Evolutionary conservation across 2,329 filamentous ascomycete species (phyloP), one percentile per base, ranked within the genome.

Genomic region (Hymenoscyphus fraxineus): DNA sequence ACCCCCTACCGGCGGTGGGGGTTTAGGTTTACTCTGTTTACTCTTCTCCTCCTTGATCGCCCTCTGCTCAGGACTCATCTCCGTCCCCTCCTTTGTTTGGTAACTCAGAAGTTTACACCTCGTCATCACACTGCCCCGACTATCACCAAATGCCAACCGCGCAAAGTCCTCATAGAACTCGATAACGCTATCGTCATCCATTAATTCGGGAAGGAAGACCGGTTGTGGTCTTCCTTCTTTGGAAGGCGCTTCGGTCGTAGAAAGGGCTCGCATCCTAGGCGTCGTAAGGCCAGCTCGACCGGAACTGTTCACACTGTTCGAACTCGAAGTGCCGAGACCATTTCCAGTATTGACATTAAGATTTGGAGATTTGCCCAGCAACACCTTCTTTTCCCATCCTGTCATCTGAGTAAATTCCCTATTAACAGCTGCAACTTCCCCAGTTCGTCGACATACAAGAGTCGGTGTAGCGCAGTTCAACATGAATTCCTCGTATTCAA

Each of bases 101-200:
- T 99, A 99, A 76, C 96, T 96, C 62, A 98, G 85, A 64, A 98
- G 82, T 66, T 92, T 92, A 73, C 93, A 95, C 67, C 88, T 90
- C 62, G 91, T 88, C 73, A 89, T 92, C 57, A 96, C 92, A 70
- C 88, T 91, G 16, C 93, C 93, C 39, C 92, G 86, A 47, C 92
- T 93, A 75, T 97, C 93, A 41, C 92, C 92, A 77, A 97, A 98
- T 0, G 94, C 94, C 2, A 98, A 83, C 68, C 93, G 88, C 0
- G 94, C 90, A 78, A 96, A 98, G 75, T 98, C 93, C 71, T 97
- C 93, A 76, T 97, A 97, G 76, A 97, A 98, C 70, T 96, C 89
- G 3, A 97, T 88, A 0, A 96, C 93, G 64, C 89, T 93, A 72
- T 97, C 92, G 69, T 97, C 93, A 72, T 98, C 95, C 70, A 99